These are phyloP conservation scores for Kwoniella shivajii DNA, from an alignment of 1,284 basidiomycete species.

Conservation along the genomic window DNA sequence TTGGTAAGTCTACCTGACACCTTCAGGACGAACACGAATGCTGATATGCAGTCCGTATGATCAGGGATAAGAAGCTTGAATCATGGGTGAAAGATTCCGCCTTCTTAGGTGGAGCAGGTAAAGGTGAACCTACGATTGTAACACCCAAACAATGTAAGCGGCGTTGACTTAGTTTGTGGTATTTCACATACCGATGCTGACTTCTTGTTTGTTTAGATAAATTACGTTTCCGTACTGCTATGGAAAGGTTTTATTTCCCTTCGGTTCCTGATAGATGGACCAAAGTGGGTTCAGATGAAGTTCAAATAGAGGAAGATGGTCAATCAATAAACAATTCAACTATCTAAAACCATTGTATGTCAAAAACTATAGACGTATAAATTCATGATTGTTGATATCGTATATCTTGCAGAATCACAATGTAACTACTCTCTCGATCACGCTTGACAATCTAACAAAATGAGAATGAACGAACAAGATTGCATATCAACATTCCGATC, in stretches of 20 bases:
- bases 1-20: slow-evolving; percentile 16
- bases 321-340: not conserved
- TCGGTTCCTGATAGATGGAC: slow-evolving; percentile 53
- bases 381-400: no score
- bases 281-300: slow-evolving; percentile 36
- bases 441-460: no score
- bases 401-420: no score
- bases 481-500: no score
- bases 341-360: slow-evolving; percentile 1
- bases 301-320: slow-evolving; percentile 31
- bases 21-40: not conserved
- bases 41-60: not conserved
- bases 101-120: slow-evolving; percentile 74
- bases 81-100: slow-evolving; percentile 95
- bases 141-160: slow-evolving; percentile 60
- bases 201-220: slow-evolving; percentile 59
- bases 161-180: not conserved
- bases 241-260: slow-evolving; percentile 80
- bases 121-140: slow-evolving; percentile 89
- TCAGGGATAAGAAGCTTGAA: slow-evolving; percentile 93
- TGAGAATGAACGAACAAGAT: no score
- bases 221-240: slow-evolving; percentile 83
- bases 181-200: not conserved
- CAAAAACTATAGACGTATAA: not conserved
- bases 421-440: no score